phyloP scores from a whole-genome alignment of 306 rosid species.

The Cyamopsis tetragonoloba region DNA sequence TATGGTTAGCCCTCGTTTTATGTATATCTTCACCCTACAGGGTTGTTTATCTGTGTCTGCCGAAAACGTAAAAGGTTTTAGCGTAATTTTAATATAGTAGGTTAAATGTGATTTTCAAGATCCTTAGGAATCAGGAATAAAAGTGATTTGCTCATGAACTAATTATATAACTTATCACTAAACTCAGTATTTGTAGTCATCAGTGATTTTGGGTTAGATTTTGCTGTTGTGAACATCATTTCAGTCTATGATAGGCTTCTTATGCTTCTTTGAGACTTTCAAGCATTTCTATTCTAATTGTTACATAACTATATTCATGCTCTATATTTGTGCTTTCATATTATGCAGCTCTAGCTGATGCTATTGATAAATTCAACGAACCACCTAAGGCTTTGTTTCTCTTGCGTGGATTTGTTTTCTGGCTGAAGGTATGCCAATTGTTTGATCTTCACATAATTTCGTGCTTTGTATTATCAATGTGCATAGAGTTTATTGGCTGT shows the following conservation, averaged over 20 bases:
- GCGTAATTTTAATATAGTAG: background rate
- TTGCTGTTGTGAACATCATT: conserved; percentile 1
- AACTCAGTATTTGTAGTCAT: background rate
- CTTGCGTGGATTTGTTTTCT: conserved; percentile 72
- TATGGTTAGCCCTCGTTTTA: background rate
- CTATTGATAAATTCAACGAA: conserved; percentile 35
- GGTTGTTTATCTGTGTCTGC: background rate
- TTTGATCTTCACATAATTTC: conserved; percentile 21
- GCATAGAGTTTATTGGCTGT: background rate
- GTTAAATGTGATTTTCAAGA: background rate
- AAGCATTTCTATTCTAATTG: background rate
- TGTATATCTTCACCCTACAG: background rate
- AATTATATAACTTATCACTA: background rate
- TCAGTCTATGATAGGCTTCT: background rate
- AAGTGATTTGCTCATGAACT: background rate
- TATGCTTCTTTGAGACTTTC: background rate
- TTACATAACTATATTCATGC: background rate
- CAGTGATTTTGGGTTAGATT: background rate
- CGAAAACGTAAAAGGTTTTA: background rate
- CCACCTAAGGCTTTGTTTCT: conserved; percentile 43
- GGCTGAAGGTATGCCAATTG: conserved; percentile 56
- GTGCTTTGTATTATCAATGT: background rate
- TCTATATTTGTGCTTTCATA: conserved; percentile 18
- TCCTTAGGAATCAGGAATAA: background rate
- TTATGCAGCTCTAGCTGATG: conserved; percentile 48